Percentiles rank a stretch among this genome's conserved stretches.
These are phyloP conservation scores for Corymbia maculata DNA, from an alignment of 345 rosid genomes.

Conservation along the genomic window DNA sequence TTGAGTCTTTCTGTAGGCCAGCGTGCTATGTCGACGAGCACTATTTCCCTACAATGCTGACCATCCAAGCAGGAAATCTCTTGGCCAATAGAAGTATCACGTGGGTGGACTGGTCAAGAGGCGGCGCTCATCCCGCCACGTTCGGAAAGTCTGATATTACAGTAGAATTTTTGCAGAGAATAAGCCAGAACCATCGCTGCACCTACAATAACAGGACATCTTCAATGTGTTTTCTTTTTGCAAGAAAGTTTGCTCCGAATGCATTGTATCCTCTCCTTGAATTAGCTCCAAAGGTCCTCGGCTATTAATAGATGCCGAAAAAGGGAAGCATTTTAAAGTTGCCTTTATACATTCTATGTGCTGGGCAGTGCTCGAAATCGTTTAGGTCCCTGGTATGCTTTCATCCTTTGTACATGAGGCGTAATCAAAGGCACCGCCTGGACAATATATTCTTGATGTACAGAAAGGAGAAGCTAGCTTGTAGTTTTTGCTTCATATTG, in stretches of 20 bases:
- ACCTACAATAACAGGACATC: conserved; percentile 39
- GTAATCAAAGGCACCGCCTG: neutral
- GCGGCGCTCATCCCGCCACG: conserved; percentile 90
- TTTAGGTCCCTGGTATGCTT: neutral
- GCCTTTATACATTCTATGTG: neutral
- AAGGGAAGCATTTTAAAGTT: neutral
- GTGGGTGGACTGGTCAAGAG: conserved; percentile 98
- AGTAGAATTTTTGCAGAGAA: conserved; percentile 45
- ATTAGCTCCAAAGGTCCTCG: conserved; percentile 15
- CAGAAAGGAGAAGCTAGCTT: neutral
- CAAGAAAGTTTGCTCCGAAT: neutral
- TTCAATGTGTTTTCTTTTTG: conserved; percentile 5
- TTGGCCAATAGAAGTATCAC: conserved; percentile 85
- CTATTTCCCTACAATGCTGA: conserved; percentile 90
- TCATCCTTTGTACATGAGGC: neutral
- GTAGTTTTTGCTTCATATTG: neutral
- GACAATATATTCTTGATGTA: neutral
- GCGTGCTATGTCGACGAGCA: conserved; percentile 93
- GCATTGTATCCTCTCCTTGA: neutral
- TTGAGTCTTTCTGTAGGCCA: conserved; percentile 69
- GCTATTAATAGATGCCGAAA: conserved; percentile 12
- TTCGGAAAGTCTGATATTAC: conserved; percentile 67
- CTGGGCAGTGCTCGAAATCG: neutral
- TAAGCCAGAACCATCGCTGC: conserved; percentile 36
- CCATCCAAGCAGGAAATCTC: conserved; percentile 44